Conservation (phyloP, 345 rosid species). For the Mallotus nudiflorus region DNA sequence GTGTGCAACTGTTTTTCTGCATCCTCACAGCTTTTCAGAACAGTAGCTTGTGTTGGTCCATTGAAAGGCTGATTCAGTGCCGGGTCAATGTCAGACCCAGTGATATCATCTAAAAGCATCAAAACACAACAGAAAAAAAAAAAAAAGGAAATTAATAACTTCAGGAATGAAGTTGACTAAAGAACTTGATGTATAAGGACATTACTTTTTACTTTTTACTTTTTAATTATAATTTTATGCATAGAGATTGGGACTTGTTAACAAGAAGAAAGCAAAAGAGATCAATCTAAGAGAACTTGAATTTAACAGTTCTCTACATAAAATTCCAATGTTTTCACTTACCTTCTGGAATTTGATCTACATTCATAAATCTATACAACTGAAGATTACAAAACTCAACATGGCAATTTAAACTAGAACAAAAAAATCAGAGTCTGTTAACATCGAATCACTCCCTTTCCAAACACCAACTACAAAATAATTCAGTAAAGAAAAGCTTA, state of each 20-base stretch:
- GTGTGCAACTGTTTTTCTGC: conserved; percentile 25
- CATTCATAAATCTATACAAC: not conserved
- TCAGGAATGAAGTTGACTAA: not conserved
- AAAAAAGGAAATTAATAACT: conserved; percentile 3
- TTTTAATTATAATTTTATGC: not conserved
- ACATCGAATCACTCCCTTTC: not conserved
- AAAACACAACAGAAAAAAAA: not conserved
- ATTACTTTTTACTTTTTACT: not conserved
- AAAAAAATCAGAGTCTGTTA: not conserved
- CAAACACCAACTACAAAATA: not conserved
- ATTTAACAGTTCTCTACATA: not conserved
- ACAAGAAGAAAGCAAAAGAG: not conserved
- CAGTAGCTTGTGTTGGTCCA: conserved; percentile 23
- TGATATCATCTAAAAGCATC: conserved; percentile 65
- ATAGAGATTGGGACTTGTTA: not conserved
- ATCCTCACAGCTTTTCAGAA: conserved; percentile 18
- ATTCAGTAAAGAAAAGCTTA: not conserved
- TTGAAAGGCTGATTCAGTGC: conserved; percentile 27
- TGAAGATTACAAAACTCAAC: not conserved
- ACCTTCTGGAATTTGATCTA: not conserved
- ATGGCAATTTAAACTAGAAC: not conserved
- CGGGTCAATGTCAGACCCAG: conserved; percentile 45
- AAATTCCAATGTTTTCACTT: not conserved
- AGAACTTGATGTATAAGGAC: not conserved
- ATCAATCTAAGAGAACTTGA: not conserved